A percentile compares a stretch with the other conserved stretches of the same genome.
Conservation (phyloP, 176 grass and related monocot genomes). For the bread wheat (Triticum aestivum) region IWGSC_CS_RefSeq_v2.1 NC_057800.1:739888701-739889200, state of each 20-base stretch:
- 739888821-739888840: neutral
- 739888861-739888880: neutral
- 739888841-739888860: neutral
- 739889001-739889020: neutral
- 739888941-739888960: neutral
- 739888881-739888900: neutral
- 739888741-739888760: neutral
- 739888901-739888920: neutral
- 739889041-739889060: conserved; percentile 4
- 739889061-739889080: conserved; percentile 68
- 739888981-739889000: neutral
- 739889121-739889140: conserved; percentile 99
- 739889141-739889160: conserved; percentile 48
- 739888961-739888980: neutral
- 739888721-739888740: neutral
- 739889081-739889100: conserved; percentile 90
- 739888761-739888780: neutral
- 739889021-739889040: neutral
- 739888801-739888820: neutral
- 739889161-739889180: neutral
- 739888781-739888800: neutral
- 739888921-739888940: neutral
- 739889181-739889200: neutral
- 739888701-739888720: conserved; percentile 18
- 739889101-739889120: conserved; percentile 92